These are phyloP conservation scores for Paragyromitra xinjiangensis DNA, from an alignment of 495 filamentous ascomycete species.

Conservation along the genomic window DNA sequence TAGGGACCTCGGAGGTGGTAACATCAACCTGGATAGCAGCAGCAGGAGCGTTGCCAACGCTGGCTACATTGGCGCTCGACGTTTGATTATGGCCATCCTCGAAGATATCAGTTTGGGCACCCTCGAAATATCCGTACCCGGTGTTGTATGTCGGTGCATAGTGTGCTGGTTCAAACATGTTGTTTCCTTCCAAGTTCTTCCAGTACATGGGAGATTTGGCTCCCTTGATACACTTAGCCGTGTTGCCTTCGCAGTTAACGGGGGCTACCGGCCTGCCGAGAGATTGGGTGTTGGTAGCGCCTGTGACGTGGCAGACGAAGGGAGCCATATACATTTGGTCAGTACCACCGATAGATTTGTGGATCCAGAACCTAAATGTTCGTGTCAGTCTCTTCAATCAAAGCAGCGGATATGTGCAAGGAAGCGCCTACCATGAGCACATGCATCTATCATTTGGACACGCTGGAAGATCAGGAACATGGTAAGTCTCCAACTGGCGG, in stretches of 20 bases:
- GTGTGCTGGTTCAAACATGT: constrained; percentile 45
- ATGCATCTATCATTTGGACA: constrained; percentile 65
- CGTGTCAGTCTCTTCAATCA: not conserved
- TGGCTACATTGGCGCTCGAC: not conserved
- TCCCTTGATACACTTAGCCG: constrained; percentile 62
- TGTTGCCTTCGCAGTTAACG: constrained; percentile 61
- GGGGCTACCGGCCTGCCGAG: constrained; percentile 61
- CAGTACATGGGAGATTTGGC: constrained; percentile 62
- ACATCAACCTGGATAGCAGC: not conserved
- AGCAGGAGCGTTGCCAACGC: not conserved
- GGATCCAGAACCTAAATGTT: constrained; percentile 47
- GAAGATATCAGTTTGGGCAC: constrained; percentile 64
- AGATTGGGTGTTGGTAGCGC: constrained; percentile 59
- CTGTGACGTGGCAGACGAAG: constrained; percentile 65
- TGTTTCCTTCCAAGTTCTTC: constrained; percentile 47
- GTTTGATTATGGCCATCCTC: constrained; percentile 33
- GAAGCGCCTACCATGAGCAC: constrained; percentile 66
- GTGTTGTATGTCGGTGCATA: constrained; percentile 44
- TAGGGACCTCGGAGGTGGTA: not conserved
- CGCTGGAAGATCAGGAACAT: constrained; percentile 62
- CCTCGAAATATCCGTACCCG: constrained; percentile 46
- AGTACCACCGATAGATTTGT: constrained; percentile 41
- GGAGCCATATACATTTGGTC: constrained; percentile 64
- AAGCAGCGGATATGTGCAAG: constrained; percentile 9
- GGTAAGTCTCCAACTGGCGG: constrained; percentile 60